Conservation (phyloP, 2,329 filamentous ascomycete species). For the Ophiostoma himal-ulmi region DNA sequence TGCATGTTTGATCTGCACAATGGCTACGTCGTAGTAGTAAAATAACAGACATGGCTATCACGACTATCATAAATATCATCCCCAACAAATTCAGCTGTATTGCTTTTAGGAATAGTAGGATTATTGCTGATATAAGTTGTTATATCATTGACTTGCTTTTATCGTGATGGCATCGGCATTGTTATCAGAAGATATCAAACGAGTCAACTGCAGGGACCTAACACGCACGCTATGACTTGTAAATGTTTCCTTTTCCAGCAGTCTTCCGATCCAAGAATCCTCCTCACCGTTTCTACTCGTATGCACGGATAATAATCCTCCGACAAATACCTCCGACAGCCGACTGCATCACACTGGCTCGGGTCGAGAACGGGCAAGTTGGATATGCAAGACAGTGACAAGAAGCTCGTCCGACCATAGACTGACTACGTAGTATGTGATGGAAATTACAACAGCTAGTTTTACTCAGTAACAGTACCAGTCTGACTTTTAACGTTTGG, state of each 20-base stretch:
- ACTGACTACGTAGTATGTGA: neutral
- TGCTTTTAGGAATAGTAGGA: too few relatives aligned
- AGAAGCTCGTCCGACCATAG: neutral
- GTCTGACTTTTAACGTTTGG: neutral
- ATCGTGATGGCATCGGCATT: neutral
- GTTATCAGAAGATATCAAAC: neutral
- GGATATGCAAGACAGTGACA: neutral
- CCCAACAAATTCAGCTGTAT: neutral
- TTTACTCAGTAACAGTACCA: too few relatives aligned
- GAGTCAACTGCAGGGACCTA: neutral
- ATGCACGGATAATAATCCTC: neutral
- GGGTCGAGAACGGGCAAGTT: neutral
- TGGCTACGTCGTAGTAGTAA: neutral
- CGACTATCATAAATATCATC: neutral
- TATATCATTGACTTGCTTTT: neutral
- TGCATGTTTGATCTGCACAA: constrained; percentile 5
- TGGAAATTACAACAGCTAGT: neutral
- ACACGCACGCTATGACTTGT: neutral
- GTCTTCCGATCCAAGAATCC: neutral
- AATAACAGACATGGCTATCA: neutral
- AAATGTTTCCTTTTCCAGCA: neutral
- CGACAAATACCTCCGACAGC: neutral
- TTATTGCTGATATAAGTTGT: neutral
- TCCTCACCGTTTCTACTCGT: neutral
- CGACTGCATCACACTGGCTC: neutral